phyloP scores from a whole-genome alignment of 768 basidiomycete species.

The Amanita inopinata region DNA sequence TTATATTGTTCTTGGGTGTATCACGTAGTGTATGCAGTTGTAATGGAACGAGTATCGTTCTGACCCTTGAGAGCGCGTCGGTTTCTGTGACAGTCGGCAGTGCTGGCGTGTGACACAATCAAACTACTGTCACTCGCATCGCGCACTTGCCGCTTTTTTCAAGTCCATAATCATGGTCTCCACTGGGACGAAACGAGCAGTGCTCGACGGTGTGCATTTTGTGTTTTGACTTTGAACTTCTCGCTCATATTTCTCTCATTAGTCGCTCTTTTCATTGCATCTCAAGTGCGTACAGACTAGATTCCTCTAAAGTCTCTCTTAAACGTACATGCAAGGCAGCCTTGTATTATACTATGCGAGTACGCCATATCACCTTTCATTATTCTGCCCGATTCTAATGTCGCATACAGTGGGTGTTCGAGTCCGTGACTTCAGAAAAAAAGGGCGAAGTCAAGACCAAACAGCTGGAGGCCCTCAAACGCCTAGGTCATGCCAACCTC shows the following conservation, averaged over 20 bases:
- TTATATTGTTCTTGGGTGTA: too few species aligned
- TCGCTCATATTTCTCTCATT: slow-evolving; percentile 10
- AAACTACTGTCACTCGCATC: too few species aligned
- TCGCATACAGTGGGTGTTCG: slow-evolving; percentile 51
- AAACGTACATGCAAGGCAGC: slow-evolving; percentile 47
- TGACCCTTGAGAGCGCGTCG: too few species aligned
- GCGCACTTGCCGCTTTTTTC: background rate
- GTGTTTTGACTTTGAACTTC: slow-evolving; percentile 4
- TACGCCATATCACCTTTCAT: slow-evolving; percentile 23
- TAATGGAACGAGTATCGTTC: too few species aligned
- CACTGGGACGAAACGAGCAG: slow-evolving; percentile 29
- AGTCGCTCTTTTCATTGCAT: slow-evolving; percentile 45
- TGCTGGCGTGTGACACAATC: too few species aligned
- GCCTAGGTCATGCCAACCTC: slow-evolving; percentile 60
- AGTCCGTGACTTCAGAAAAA: slow-evolving; percentile 39
- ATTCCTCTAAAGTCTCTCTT: slow-evolving; percentile 15
- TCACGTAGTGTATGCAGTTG: too few species aligned
- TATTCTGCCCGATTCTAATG: background rate
- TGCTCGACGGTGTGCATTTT: slow-evolving; percentile 31
- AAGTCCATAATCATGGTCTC: slow-evolving; percentile 21
- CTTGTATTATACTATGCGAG: slow-evolving; percentile 65
- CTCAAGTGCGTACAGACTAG: slow-evolving; percentile 28
- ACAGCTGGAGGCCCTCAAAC: slow-evolving; percentile 59
- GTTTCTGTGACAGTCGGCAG: too few species aligned
- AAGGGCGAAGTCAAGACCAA: slow-evolving; percentile 60